These are phyloP conservation scores for Pleurotus platypus DNA, from an alignment of 768 basidiomycete genomes.

Conservation along the genomic window DNA sequence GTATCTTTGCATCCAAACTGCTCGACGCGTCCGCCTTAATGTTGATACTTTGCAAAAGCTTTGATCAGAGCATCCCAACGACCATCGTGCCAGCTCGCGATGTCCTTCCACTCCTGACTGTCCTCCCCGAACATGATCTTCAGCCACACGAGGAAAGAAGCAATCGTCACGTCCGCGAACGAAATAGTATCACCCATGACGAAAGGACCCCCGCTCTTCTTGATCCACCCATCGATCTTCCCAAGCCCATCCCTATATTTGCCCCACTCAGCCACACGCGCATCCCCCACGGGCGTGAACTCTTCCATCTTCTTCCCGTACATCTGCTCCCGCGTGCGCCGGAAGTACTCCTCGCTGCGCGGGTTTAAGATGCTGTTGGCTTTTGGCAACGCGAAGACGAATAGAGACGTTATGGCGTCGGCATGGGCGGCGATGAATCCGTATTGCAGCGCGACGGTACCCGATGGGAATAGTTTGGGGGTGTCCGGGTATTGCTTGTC, in stretches of 20 bases:
- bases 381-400: not conserved
- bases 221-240: slow-evolving; percentile 3
- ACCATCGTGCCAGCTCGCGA: slow-evolving; percentile 4
- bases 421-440: not conserved
- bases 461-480: slow-evolving; percentile 5
- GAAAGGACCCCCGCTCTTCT: slow-evolving; percentile 2
- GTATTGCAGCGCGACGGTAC: slow-evolving; percentile 1
- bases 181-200: slow-evolving; percentile 7
- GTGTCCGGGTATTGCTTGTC: slow-evolving; percentile 35
- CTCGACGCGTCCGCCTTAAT: not conserved
- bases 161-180: slow-evolving; percentile 1
- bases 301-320: slow-evolving; percentile 2
- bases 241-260: slow-evolving; percentile 1
- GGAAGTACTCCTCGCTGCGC: slow-evolving; percentile 5
- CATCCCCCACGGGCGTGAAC: not conserved
- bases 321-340: not conserved
- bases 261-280: slow-evolving; percentile 2
- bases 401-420: not conserved
- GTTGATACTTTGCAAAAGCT: not conserved
- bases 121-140: slow-evolving; percentile 4
- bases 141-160: not conserved
- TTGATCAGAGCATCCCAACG: slow-evolving; percentile 1
- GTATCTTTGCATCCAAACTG: no score
- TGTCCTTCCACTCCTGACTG: slow-evolving; percentile 5
- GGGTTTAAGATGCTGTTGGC: not conserved